A percentile compares a stretch with the other conserved stretches of the same genome.
These are phyloP conservation scores for Plantago major DNA, from an alignment of 257 asterid genomes.

Conservation along the genomic window DNA sequence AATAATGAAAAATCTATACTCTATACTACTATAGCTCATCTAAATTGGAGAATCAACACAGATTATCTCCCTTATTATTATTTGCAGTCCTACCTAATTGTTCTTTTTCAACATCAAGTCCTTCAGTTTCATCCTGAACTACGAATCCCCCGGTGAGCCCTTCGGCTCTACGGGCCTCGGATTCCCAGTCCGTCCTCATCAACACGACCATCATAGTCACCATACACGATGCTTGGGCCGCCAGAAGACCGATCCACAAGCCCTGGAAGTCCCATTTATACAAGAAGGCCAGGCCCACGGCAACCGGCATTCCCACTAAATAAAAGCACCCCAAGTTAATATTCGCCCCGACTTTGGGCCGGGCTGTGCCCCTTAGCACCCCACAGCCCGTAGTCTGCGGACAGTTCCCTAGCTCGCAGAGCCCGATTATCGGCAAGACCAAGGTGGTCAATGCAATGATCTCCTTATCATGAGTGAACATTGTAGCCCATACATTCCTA, in stretches of 20 bases:
- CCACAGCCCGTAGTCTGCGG: constrained; percentile 96
- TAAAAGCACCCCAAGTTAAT: constrained; percentile 79
- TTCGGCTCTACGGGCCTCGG: constrained; percentile 52
- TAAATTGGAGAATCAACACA: constrained; percentile 29
- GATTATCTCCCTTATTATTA: constrained; percentile 20
- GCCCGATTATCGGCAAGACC: constrained; percentile 71
- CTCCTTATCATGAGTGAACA: constrained; percentile 68
- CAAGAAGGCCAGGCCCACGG: constrained; percentile 52
- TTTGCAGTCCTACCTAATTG: constrained; percentile 1
- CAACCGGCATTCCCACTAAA: constrained; percentile 75
- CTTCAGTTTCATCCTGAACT: constrained; percentile 17
- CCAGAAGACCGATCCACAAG: constrained; percentile 75
- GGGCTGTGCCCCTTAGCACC: constrained; percentile 72
- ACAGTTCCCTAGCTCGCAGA: constrained; percentile 83
- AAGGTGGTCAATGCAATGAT: constrained; percentile 53
- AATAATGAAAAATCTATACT: not conserved
- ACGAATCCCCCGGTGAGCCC: constrained; percentile 40
- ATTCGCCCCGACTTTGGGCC: constrained; percentile 78
- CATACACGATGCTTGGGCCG: constrained; percentile 76
- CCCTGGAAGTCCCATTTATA: constrained; percentile 62
- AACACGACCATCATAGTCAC: constrained; percentile 58
- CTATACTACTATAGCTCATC: not conserved
- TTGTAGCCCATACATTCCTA: constrained; percentile 55
- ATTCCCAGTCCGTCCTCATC: constrained; percentile 65
- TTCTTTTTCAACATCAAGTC: constrained; percentile 19